phyloP scores from a whole-genome alignment of 768 basidiomycete genomes.

The Trametes punicea region DNA sequence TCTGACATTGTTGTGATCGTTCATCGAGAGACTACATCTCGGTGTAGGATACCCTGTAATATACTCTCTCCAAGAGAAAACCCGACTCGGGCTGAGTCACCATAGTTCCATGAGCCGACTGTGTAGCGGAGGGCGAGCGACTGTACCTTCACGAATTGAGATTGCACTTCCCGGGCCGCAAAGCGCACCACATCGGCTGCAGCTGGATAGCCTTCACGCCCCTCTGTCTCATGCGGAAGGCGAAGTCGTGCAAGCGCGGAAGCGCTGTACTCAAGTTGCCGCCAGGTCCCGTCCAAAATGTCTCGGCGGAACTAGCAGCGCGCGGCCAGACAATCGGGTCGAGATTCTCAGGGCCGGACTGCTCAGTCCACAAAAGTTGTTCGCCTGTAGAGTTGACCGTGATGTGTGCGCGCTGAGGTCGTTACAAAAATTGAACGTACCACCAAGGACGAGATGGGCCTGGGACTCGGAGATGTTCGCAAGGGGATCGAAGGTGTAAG shows the following conservation, averaged over 20 bases:
- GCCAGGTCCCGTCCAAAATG: conserved; percentile 68
- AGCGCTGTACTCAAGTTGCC: conserved; percentile 42
- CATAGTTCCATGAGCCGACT: too few relatives aligned
- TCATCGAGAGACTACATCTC: too few relatives aligned
- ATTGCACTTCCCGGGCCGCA: conserved; percentile 52
- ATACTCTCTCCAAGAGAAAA: too few relatives aligned
- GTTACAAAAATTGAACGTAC: conserved; percentile 32
- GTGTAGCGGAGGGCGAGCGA: too few relatives aligned
- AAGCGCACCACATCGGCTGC: conserved; percentile 71
- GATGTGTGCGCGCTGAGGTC: background rate
- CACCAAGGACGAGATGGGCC: conserved; percentile 61
- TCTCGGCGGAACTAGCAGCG: conserved; percentile 66
- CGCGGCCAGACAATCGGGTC: conserved; percentile 73
- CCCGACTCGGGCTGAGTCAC: too few relatives aligned
- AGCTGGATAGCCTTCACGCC: conserved; percentile 59
- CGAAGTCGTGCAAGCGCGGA: conserved; percentile 62
- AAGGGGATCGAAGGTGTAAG: conserved; percentile 71
- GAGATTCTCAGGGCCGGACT: conserved; percentile 63
- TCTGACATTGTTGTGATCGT: too few relatives aligned
- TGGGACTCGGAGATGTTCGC: conserved; percentile 49
- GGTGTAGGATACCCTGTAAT: too few relatives aligned
- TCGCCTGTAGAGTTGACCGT: conserved; percentile 40
- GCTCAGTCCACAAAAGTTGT: conserved; percentile 72
- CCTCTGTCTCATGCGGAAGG: conserved; percentile 57
- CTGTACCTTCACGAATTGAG: conserved; percentile 7